These are phyloP conservation scores for Ascochyta viciae-villosae DNA, from an alignment of 2,329 filamentous ascomycete species.

Conservation along the genomic window DNA sequence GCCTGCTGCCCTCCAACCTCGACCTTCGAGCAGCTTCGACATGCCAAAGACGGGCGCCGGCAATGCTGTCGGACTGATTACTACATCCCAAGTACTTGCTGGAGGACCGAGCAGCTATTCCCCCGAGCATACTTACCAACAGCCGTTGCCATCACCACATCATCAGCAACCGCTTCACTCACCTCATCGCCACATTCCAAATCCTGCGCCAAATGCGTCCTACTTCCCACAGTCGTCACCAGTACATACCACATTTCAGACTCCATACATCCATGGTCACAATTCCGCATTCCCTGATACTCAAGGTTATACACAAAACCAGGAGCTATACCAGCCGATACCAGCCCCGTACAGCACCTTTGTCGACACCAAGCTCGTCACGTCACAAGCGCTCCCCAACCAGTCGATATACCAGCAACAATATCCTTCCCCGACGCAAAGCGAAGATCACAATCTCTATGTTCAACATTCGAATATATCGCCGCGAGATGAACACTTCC, in stretches of 20 bases:
- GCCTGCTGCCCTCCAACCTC: conserved; percentile 39
- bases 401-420: conserved; percentile 36
- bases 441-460: conserved; percentile 35
- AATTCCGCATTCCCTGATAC: conserved; percentile 25
- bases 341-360: conserved; percentile 35
- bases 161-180: conserved; percentile 41
- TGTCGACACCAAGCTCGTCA: conserved; percentile 26
- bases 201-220: conserved; percentile 37
- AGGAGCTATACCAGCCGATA: conserved; percentile 34
- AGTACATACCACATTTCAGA: conserved; percentile 32
- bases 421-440: conserved; percentile 26
- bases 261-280: conserved; percentile 31
- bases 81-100: conserved; percentile 24
- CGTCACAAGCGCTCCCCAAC: conserved; percentile 30
- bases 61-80: conserved; percentile 12
- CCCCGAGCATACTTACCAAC: conserved; percentile 37
- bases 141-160: conserved; percentile 41
- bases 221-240: conserved; percentile 44
- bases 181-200: conserved; percentile 39
- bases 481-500: conserved; percentile 32
- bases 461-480: conserved; percentile 31
- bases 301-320: conserved; percentile 33
- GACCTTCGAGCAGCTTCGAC: conserved; percentile 33
- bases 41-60: conserved; percentile 19
- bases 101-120: conserved; percentile 27